A percentile compares a stretch with the other conserved stretches of the same genome.
Evolutionary conservation across 1,284 basidiomycete genomes (phyloP).

Genomic region (Cryptococcus sp.): DNA sequence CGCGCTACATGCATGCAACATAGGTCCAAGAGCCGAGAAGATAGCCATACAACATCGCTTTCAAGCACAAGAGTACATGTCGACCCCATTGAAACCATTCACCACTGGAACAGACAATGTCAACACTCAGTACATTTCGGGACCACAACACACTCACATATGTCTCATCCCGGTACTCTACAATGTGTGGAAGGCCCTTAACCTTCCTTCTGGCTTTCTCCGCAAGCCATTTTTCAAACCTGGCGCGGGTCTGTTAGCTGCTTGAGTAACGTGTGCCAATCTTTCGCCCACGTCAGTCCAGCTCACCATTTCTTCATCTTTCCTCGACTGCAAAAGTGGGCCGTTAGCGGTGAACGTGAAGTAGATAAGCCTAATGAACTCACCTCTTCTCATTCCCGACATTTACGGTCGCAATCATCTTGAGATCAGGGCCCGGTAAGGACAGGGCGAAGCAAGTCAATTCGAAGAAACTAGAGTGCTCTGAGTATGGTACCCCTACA

Average conservation of each 20-base stretch:
- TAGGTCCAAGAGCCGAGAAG: too few relatives aligned
- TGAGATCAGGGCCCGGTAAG: slow-evolving; percentile 62
- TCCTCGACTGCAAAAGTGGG: slow-evolving; percentile 53
- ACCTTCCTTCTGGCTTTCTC: slow-evolving; percentile 65
- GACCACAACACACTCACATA: slow-evolving; percentile 34
- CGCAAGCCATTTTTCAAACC: slow-evolving; percentile 80
- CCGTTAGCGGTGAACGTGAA: slow-evolving; percentile 1
- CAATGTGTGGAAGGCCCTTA: slow-evolving; percentile 51
- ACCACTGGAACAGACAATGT: not conserved
- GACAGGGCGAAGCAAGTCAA: slow-evolving; percentile 89
- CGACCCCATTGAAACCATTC: not conserved
- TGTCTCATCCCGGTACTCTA: slow-evolving; percentile 57
- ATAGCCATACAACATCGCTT: too few relatives aligned
- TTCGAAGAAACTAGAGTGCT: slow-evolving; percentile 93
- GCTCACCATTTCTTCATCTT: slow-evolving; percentile 70
- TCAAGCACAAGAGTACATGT: too few relatives aligned
- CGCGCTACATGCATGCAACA: too few relatives aligned
- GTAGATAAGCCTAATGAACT: slow-evolving; percentile 17
- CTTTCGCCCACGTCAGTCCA: not conserved
- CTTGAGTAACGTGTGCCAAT: not conserved
- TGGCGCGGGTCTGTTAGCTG: slow-evolving; percentile 8
- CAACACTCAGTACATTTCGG: not conserved
- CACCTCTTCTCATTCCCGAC: slow-evolving; percentile 69
- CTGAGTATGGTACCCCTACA: slow-evolving; percentile 82
- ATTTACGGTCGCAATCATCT: slow-evolving; percentile 94